Evolutionary conservation across 192 early-diverging fungal genomes (phyloP), one percentile per base, ranked within the genome.

Genomic region (Phycomyces blakesleeanus): DNA sequence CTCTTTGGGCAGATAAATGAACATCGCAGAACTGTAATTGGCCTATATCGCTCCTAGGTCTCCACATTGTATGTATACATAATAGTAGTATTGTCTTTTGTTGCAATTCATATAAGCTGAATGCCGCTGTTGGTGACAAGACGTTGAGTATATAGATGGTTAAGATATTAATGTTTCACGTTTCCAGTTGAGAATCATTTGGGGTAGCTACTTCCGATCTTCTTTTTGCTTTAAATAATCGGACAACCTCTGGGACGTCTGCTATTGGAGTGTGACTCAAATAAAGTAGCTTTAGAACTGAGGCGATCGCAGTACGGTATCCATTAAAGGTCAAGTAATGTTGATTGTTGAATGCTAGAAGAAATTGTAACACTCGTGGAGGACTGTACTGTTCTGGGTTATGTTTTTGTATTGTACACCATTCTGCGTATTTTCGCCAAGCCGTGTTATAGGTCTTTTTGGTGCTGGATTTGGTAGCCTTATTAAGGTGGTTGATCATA

Each of bases 41-140:
- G 12, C 2, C 61, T 1, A 63, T 61, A 29, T 61, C 59, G 0
- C 16, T 38, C 9, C 61, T 14, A 20, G 61, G 61, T 26, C 61
- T 26, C 61, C 61, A 63, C 61, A 63, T 53, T 0, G 61, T 63
- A n/a, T 3, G 14, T 12, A 54, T 63, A 8, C 61, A 52, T 1
- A 63, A 22, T 6, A 63, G 8, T 11, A 64, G 40, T 14, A 64
- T 47, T 0, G 53, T 56, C 18, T 55, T 47, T 39, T 42, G 18
- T 44, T 42, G 52, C 8, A 64, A 25, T 16, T 55, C 22, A n/a
- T n/a, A n/a, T n/a, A n/a, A n/a, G n/a, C 15, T 55, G 16, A 34
- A 34, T 34, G 29, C 7, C 29, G 29, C 2, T 34, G 29, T 34
- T 34, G 3, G 29, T n/a, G n/a, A n/a, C n/a, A n/a, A n/a, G n/a